These are phyloP conservation scores for Ceratobasidium sp. DNA, from an alignment of 1,284 basidiomycete species.

Conservation along the genomic window DNA sequence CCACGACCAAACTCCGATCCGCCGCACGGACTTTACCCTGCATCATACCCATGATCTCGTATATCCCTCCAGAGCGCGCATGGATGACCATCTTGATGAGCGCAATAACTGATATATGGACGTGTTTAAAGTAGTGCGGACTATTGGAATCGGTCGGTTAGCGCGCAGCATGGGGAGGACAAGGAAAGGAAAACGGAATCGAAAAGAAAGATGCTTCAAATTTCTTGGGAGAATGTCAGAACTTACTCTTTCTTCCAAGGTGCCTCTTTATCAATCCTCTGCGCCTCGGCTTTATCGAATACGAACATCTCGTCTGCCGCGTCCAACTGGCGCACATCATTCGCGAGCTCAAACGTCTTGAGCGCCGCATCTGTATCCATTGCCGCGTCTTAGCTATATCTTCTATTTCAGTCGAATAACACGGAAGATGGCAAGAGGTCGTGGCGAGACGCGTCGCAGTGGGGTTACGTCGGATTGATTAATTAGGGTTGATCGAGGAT, in stretches of 20 bases:
- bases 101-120: constrained; percentile 94
- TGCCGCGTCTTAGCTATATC: background rate
- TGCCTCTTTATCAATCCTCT: constrained; percentile 68
- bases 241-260: constrained; percentile 90
- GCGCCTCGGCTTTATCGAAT: constrained; percentile 79
- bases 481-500: constrained; percentile 32
- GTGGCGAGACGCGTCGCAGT: constrained; percentile 32
- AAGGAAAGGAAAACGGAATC: constrained; percentile 20
- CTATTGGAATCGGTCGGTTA: constrained; percentile 52
- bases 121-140: constrained; percentile 91
- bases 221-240: too few species aligned
- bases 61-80: constrained; percentile 93
- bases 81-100: constrained; percentile 99
- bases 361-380: constrained; percentile 60
- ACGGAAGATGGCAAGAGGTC: background rate
- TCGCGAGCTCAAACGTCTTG: constrained; percentile 84
- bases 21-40: constrained; percentile 92
- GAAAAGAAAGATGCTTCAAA: too few species aligned
- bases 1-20: constrained; percentile 75
- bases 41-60: constrained; percentile 99
- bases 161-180: constrained; percentile 34
- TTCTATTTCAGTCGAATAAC: background rate
- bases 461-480: constrained; percentile 15
- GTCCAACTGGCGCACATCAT: constrained; percentile 74
- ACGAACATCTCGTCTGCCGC: constrained; percentile 82